Base-by-base conservation (phyloP, 352 stramenopile species). In the Hyaloperonospora arabidopsidis region DNA sequence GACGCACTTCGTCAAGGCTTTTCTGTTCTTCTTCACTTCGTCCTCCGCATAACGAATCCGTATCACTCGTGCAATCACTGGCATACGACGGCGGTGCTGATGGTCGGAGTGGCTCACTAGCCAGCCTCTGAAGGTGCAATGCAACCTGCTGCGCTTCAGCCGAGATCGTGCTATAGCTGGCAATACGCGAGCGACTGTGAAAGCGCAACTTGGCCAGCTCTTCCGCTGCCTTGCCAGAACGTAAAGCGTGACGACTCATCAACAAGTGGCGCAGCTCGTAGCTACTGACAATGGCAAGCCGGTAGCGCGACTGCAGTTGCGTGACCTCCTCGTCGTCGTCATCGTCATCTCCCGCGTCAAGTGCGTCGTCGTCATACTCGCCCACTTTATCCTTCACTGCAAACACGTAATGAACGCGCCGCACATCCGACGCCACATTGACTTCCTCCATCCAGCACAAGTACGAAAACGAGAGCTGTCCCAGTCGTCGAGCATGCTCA, bases 371-470 rank as follows among this genome's bases (percentile, higher is more conserved):
- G 2, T 72, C 67, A 7, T 65, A 66, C 13, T 65, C 65, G 19
- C 62, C 58, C 1, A 61, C 59, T 29, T 65, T 60, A 38, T 67
- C 64, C 22, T 57, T 68, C 23, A 82, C 65, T 1, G 50, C 65
- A 47, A 86, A 86, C 15, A 87, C 67, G 49, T 87, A 89, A 45
- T 86, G 74, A 8, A 91, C 75, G 10, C 71, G 68, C 4, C 81
- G 81, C 12, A 85, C 56, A 23, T 73, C 72, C 1, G 69, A 82
- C 6, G 71, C 58, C 13, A 84, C 46, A 14, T 91, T 76, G 11
- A 89, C 63, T 61, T 91, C 78, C 46, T 91, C 81, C 54, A 91
- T 74, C 81, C 78, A 91, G 36, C 67, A 87, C 18, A 89, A 35
- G 29, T 76, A 86, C 2, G 71, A 49, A 25, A 87, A 66, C 7